Percentiles rank a stretch among this genome's conserved stretches.
phyloP scores from a whole-genome alignment of 768 basidiomycete species.

The Boletus subparvulus region DNA sequence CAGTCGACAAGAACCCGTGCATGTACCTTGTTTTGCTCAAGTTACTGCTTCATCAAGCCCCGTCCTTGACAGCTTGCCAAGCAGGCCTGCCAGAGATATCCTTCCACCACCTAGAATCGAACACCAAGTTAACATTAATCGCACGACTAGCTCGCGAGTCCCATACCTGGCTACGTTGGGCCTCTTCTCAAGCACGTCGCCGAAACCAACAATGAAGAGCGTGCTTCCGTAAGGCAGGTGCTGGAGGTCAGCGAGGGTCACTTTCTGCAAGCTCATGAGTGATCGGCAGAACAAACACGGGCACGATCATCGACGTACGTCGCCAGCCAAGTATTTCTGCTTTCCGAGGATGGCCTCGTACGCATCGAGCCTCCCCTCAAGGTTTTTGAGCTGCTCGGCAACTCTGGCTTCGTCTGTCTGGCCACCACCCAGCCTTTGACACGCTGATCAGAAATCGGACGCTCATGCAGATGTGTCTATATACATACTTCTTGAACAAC shows the following conservation, averaged over 20 bases:
- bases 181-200: slow-evolving; percentile 32
- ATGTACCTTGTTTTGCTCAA: neutral
- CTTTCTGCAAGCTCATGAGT: slow-evolving; percentile 24
- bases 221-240: slow-evolving; percentile 50
- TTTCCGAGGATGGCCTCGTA: slow-evolving; percentile 57
- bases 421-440: slow-evolving; percentile 17
- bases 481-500: slow-evolving; percentile 49
- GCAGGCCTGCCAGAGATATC: slow-evolving; percentile 44
- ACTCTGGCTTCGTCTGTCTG: slow-evolving; percentile 25
- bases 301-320: slow-evolving; percentile 36
- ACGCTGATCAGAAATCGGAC: neutral
- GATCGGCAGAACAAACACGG: neutral
- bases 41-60: slow-evolving; percentile 11
- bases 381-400: slow-evolving; percentile 6
- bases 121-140: slow-evolving; percentile 1
- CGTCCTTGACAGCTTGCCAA: slow-evolving; percentile 47
- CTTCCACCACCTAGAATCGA: slow-evolving; percentile 50
- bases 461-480: neutral
- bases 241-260: slow-evolving; percentile 60
- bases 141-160: neutral
- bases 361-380: slow-evolving; percentile 43
- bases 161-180: slow-evolving; percentile 47
- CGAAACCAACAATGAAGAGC: slow-evolving; percentile 24
- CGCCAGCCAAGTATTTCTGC: slow-evolving; percentile 55
- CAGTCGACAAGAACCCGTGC: neutral